phyloP scores from a whole-genome alignment of 768 basidiomycete species.

The Trametopsis cervina region DNA sequence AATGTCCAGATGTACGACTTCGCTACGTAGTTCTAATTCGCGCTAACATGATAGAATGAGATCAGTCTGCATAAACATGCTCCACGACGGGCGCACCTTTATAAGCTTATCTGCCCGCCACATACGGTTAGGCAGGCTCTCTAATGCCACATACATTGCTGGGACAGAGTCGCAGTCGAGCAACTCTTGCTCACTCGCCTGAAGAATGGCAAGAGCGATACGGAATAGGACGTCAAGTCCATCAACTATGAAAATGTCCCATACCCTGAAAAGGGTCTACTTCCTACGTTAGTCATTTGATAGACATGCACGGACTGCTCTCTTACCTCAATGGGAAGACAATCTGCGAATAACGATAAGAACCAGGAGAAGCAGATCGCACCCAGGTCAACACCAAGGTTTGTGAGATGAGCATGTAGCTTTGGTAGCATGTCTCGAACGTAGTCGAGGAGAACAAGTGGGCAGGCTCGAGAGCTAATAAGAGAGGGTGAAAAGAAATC shows the following conservation, averaged over 20 bases:
- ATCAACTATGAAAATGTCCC: constrained; percentile 94
- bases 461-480: constrained; percentile 90
- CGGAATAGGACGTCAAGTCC: constrained; percentile 89
- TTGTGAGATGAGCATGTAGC: constrained; percentile 65
- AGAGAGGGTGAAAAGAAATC: constrained; percentile 93
- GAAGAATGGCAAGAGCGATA: constrained; percentile 82
- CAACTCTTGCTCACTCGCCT: constrained; percentile 77
- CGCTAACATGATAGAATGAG: constrained; percentile 12
- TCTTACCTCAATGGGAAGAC: constrained; percentile 88
- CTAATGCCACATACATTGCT: constrained; percentile 83
- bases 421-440: constrained; percentile 73
- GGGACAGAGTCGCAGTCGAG: constrained; percentile 79
- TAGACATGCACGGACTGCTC: not conserved
- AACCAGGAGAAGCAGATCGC: constrained; percentile 99
- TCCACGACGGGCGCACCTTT: constrained; percentile 47
- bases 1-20: constrained; percentile 49
- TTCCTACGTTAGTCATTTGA: constrained; percentile 4
- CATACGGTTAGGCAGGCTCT: constrained; percentile 85
- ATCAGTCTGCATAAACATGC: not conserved
- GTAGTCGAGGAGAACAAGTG: constrained; percentile 83
- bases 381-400: constrained; percentile 82
- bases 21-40: constrained; percentile 42
- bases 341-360: constrained; percentile 91
- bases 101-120: constrained; percentile 91
- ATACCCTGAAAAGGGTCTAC: constrained; percentile 89